Percentiles rank a stretch among this genome's conserved stretches.
These are phyloP conservation scores for Kickxella alabastrina DNA, from an alignment of 192 early-diverging fungal genomes.

Conservation along the genomic window DNA sequence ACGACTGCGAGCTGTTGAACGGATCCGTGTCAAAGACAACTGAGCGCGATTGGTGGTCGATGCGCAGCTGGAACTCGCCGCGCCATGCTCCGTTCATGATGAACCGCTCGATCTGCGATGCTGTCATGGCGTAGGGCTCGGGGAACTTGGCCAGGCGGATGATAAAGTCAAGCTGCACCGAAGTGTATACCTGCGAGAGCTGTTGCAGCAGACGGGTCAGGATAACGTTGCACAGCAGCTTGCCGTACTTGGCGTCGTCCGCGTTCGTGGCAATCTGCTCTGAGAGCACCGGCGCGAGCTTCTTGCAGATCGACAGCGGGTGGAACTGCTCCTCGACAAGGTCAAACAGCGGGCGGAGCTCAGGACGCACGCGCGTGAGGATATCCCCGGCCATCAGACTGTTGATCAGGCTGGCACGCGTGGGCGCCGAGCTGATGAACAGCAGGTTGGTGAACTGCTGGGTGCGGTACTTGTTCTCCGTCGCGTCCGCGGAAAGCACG, in stretches of 20 bases:
- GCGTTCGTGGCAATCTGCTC: constrained; percentile 61
- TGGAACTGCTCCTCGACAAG: constrained; percentile 99
- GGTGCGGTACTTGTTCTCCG: constrained; percentile 75
- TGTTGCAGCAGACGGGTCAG: constrained; percentile 97
- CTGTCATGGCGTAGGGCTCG: constrained; percentile 76
- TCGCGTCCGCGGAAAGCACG: constrained; percentile 62
- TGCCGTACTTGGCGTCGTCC: constrained; percentile 84
- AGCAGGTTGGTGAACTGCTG: constrained; percentile 83
- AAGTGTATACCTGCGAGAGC: constrained; percentile 97
- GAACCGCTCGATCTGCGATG: constrained; percentile 92
- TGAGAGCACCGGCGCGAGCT: constrained; percentile 85
- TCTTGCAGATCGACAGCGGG: constrained; percentile 96
- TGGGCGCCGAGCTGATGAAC: constrained; percentile 77
- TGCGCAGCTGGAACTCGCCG: constrained; percentile 91
- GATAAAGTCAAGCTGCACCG: constrained; percentile 93
- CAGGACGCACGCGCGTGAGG: constrained; percentile 78
- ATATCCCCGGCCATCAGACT: constrained; percentile 86
- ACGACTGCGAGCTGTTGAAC: constrained; percentile 72
- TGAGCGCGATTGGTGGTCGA: constrained; percentile 87
- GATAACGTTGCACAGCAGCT: constrained; percentile 92
- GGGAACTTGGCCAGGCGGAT: constrained; percentile 86
- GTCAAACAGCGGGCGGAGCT: constrained; percentile 89
- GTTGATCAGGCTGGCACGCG: constrained; percentile 84
- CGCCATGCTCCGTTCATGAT: constrained; percentile 97
- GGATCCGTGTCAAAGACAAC: constrained; percentile 92